These are phyloP conservation scores for Ganoderma sp. DNA, from an alignment of 1,284 basidiomycete species.

Conservation along the genomic window DNA sequence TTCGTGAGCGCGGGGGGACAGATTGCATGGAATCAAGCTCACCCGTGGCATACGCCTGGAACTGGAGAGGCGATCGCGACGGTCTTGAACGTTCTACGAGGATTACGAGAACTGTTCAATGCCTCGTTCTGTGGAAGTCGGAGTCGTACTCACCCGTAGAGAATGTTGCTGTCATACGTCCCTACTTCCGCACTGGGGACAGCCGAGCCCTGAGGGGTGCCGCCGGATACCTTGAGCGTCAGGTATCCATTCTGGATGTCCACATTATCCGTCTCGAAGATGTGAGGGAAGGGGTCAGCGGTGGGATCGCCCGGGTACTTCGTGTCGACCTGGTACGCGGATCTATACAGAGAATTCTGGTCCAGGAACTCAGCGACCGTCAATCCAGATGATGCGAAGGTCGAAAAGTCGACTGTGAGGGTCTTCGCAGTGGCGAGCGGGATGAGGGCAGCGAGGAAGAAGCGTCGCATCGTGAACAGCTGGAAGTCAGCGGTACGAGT, in stretches of 20 bases:
- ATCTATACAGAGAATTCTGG: slow-evolving; percentile 3
- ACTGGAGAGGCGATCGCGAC: slow-evolving; percentile 9
- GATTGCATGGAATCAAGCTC: neutral
- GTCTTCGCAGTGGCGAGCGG: slow-evolving; percentile 3
- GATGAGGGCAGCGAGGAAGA: slow-evolving; percentile 5
- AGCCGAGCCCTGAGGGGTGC: neutral
- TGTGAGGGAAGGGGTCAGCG: slow-evolving; percentile 6
- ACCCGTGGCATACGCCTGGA: slow-evolving; percentile 8
- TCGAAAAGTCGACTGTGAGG: slow-evolving; percentile 9
- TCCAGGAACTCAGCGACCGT: slow-evolving; percentile 12
- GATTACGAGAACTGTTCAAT: neutral
- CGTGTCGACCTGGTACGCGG: neutral
- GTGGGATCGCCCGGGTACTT: neutral
- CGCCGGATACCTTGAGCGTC: slow-evolving; percentile 8
- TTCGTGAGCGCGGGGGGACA: neutral
- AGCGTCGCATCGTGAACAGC: neutral
- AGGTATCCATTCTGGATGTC: slow-evolving; percentile 11
- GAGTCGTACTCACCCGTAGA: slow-evolving; percentile 4
- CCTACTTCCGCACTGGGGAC: slow-evolving; percentile 9
- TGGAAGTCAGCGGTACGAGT: neutral
- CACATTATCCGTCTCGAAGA: slow-evolving; percentile 3
- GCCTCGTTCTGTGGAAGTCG: neutral
- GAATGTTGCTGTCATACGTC: slow-evolving; percentile 9
- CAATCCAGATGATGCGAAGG: slow-evolving; percentile 10
- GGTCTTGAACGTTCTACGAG: slow-evolving; percentile 11